phyloP scores from a whole-genome alignment of 75 land plant genomes.

The Ceratopteris richardii region DNA sequence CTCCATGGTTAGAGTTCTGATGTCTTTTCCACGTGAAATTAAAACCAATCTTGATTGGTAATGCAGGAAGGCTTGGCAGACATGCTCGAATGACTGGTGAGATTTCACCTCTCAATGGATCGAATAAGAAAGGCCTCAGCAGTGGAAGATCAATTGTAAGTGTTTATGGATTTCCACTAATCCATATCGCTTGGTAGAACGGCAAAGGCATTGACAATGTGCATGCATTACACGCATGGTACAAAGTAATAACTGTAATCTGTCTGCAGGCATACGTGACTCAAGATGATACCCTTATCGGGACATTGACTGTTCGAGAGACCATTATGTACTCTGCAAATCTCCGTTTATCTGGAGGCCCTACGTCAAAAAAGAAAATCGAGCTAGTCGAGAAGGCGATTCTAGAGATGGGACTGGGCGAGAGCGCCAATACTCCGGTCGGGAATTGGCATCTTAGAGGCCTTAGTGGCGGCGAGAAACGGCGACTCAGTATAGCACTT shows the following conservation, averaged over 20 bases:
- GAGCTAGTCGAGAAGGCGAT: conserved; percentile 72
- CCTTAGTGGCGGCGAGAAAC: conserved; percentile 43
- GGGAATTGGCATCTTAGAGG: conserved; percentile 28
- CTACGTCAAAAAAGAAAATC: conserved; percentile 64
- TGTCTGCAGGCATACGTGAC: conserved; percentile 98
- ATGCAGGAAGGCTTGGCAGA: conserved; percentile 26
- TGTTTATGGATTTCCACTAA: no score
- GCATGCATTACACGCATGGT: no score
- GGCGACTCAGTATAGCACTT: conserved; percentile 39
- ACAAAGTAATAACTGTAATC: no score
- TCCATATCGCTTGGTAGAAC: no score
- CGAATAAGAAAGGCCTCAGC: neutral
- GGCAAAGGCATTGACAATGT: no score
- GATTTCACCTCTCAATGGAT: conserved; percentile 2
- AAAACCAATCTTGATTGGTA: no score
- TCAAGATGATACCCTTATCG: conserved; percentile 83
- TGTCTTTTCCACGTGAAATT: no score
- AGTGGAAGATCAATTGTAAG: neutral
- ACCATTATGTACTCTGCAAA: conserved; percentile 73
- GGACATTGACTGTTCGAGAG: conserved; percentile 83
- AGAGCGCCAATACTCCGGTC: conserved; percentile 54
- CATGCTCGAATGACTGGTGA: conserved; percentile 25
- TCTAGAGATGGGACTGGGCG: conserved; percentile 87
- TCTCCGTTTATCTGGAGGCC: conserved; percentile 55
- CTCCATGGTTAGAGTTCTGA: no score